Base-by-base conservation (phyloP, 2,329 filamentous ascomycete genomes). In the Cadophora gregata region DNA sequence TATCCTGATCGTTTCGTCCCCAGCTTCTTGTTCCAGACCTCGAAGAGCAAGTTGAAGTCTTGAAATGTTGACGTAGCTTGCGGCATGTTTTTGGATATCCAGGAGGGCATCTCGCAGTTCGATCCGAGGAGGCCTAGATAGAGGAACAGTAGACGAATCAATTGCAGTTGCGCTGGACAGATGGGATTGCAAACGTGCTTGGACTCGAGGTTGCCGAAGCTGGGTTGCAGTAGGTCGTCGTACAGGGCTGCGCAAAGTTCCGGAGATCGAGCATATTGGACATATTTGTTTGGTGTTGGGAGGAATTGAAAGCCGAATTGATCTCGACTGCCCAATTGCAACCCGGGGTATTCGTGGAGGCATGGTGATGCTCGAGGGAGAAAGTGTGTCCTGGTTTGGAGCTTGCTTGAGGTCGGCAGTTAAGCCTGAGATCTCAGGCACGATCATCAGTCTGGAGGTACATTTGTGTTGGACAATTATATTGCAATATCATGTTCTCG, bases 11-110 rank as follows among this genome's bases (percentile, higher is more conserved):
- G 84, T 81, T 75, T 90, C 88, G 42, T 82, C 75, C 4, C 88
- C 88, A 0, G 85, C 78, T 1, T 77, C 74, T 74, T 90, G 85
- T 38, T 84, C 83, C 67, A 90, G 77, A 25, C 90, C 88, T 69
- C 87, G 84, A 25, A 93, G 79, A 14, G 91, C 91, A 72, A 95
- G 84, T 77, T 92, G 89, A 55, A 94, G 76, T 64, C 90, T 84
- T 33, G 90, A 87, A n/a, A 90, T 83, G 74, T 90, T 90, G 62
- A 91, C 83, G 72, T 88, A 84, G 66, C 83, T 85, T 27, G 86
- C 83, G 1, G 88, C 87, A 59, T 86, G 80, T 61, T 84, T 85
- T 72, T 90, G 84, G 2, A 95, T 81, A 25, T 86, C 83, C 1
- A 83, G 77, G 0, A 94, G 81, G 2, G 86, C 72, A 45, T 73